A percentile compares a stretch with the other conserved stretches of the same genome.
Conservation (phyloP, 305 asterid genomes). For the Plantago rigida region DNA sequence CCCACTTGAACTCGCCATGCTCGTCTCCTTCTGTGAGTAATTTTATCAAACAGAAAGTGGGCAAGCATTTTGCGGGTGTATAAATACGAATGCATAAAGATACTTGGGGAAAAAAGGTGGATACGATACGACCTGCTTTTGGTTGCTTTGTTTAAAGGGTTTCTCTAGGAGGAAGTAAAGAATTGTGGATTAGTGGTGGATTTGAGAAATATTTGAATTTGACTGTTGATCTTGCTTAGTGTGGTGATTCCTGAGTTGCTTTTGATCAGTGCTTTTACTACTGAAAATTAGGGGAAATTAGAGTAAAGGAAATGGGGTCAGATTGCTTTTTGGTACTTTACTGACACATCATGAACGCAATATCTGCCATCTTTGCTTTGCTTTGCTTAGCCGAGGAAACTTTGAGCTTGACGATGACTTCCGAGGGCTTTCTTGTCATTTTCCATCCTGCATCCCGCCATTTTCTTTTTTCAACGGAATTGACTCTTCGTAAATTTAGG, state of each 20-base stretch:
- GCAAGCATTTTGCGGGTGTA: background rate
- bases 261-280: background rate
- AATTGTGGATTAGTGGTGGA: background rate
- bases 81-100: background rate
- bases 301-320: constrained; percentile 8
- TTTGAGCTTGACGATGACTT: background rate
- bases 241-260: background rate
- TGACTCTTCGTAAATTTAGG: no score
- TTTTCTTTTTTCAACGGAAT: no score
- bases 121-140: background rate
- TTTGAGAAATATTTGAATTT: background rate
- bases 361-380: background rate
- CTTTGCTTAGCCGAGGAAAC: background rate
- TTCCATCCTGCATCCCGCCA: no score
- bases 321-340: constrained; percentile 4
- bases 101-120: background rate
- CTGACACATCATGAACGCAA: constrained; percentile 7
- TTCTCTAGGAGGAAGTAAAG: constrained; percentile 11
- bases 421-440: no score
- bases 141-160: constrained; percentile 1
- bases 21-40: background rate
- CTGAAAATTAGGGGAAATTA: constrained; percentile 1
- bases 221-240: background rate
- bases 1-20: constrained; percentile 93
- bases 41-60: background rate